Percentiles rank a stretch among this genome's conserved stretches.
phyloP scores from a whole-genome alignment of 2,329 filamentous ascomycete species.

The Calonectria pteridis region DNA sequence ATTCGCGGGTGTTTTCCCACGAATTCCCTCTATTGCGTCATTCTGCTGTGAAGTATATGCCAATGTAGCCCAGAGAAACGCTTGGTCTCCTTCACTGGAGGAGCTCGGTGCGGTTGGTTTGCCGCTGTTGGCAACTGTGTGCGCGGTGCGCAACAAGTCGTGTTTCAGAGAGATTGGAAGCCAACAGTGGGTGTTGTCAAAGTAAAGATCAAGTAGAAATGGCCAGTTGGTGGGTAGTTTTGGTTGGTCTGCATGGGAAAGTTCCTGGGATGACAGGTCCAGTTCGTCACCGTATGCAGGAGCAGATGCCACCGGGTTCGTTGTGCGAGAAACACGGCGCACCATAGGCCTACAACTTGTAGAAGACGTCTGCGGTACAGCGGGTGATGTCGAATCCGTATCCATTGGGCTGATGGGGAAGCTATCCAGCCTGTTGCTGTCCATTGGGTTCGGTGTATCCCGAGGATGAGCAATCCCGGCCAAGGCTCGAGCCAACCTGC shows the following conservation, averaged over 20 bases:
- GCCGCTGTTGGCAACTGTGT: conserved; percentile 10
- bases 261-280: background rate
- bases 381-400: conserved; percentile 5
- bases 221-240: conserved; percentile 14
- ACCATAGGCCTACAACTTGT: background rate
- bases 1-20: background rate
- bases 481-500: conserved; percentile 13
- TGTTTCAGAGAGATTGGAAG: conserved; percentile 26
- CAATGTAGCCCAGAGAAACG: conserved; percentile 19
- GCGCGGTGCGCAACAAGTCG: conserved; percentile 22
- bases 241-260: background rate
- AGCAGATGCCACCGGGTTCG: background rate
- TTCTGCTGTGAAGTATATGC: conserved; percentile 16
- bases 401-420: conserved; percentile 10
- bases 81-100: background rate
- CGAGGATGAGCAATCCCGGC: background rate
- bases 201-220: conserved; percentile 19
- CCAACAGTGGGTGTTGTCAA: conserved; percentile 27
- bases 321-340: background rate
- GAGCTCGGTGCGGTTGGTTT: background rate
- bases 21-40: background rate
- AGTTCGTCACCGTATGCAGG: background rate
- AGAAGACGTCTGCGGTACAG: background rate
- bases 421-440: background rate
- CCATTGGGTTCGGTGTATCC: background rate